Base-by-base conservation (phyloP, 306 rosid genomes). In the Argentina anserina region DNA sequence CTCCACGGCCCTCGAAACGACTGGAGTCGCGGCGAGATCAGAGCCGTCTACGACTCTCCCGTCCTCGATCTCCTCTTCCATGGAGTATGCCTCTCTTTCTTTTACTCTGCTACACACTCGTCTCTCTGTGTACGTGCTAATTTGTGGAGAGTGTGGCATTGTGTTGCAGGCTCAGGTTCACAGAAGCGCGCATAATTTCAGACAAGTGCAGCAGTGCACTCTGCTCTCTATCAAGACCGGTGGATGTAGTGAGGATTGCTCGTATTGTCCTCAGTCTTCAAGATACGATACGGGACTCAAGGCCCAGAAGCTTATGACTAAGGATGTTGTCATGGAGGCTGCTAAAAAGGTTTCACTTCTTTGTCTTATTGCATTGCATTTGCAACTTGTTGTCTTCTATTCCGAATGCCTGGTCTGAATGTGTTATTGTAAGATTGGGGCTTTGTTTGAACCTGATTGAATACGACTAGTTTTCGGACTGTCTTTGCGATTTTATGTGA, bases 171-270 rank as follows among this genome's bases (percentile, higher is more conserved):
- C 97, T 75, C 95, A 91, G 82, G 98, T 94, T 85, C 98, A 94
- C 65, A 89, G 97, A 63, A 87, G 88, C 50, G 86, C 95, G 50
- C 98, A 94, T 79, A 94, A 94, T 80, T 94, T 94, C 26, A 87
- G 95, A 77, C 92, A 94, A 90, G 98, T 94, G 78, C 98, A 94
- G 77, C 97, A 94, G 80, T 94, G 98, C 76, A 94, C 98, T 71
- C 95, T 94, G 29, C 84, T 94, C 29, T 94, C 98, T 49, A 89
- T 94, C 49, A 94, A 94, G 87, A 94, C 98, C 3, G 98, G 98
- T 34, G 98, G 98, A 29, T 94, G 98, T 68, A 94, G 98, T 85
- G 98, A 94, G 82, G 97, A 94, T 76, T 94, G 98, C 65, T 91
- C 98, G 3, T 94, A 94, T 66, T 94, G 98, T 50, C 98, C 98